These are phyloP conservation scores for Hygrocybe punicea DNA, from an alignment of 768 basidiomycete species.

Conservation along the genomic window DNA sequence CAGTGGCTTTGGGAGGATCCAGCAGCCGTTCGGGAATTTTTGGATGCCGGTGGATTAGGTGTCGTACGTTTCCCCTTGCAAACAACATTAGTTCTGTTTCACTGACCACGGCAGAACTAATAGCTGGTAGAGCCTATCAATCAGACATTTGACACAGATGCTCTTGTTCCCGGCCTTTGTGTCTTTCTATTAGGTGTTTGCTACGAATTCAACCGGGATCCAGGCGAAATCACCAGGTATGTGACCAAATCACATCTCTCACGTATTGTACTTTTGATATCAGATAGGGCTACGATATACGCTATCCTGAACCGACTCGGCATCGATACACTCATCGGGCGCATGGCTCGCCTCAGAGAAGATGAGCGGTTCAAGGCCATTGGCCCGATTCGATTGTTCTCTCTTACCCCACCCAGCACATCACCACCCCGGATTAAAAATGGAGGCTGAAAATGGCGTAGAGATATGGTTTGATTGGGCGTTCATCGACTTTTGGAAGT, in stretches of 20 bases:
- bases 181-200: constrained; percentile 89
- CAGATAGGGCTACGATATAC: constrained; percentile 70
- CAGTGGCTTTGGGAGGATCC: constrained; percentile 99
- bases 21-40: constrained; percentile 78
- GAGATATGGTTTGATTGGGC: constrained; percentile 99
- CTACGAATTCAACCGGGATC: constrained; percentile 95
- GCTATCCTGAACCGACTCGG: constrained; percentile 89
- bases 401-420: constrained; percentile 42
- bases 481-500: constrained; percentile 98
- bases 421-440: constrained; percentile 34
- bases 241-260: constrained; percentile 21
- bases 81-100: background rate
- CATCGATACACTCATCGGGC: constrained; percentile 81
- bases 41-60: constrained; percentile 86
- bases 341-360: constrained; percentile 83
- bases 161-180: constrained; percentile 83
- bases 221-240: constrained; percentile 92
- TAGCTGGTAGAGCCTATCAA: constrained; percentile 95
- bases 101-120: background rate
- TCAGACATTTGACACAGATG: constrained; percentile 81
- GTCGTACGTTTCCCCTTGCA: constrained; percentile 56
- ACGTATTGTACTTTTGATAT: background rate
- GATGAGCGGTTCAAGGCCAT: constrained; percentile 91
- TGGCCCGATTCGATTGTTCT: constrained; percentile 81
- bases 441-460: constrained; percentile 55